phyloP scores from a whole-genome alignment of 176 grass and related monocot genomes.

The Eleusine indica region DNA sequence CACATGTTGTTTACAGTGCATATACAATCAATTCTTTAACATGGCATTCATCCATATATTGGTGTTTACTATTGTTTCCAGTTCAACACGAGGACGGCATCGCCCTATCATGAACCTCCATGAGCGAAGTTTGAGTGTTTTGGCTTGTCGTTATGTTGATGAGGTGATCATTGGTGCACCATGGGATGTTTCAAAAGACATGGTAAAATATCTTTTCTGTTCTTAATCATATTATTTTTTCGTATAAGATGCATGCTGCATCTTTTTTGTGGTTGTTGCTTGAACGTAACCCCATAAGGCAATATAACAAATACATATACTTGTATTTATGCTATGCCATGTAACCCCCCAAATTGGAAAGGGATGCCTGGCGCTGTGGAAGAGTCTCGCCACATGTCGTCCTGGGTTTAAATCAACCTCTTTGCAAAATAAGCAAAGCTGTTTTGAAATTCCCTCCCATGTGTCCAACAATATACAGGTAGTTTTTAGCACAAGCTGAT shows the following conservation, averaged over 20 bases:
- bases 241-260: conserved; percentile 9
- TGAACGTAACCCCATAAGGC: conserved; percentile 34
- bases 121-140: conserved; percentile 93
- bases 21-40: conserved; percentile 12
- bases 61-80: conserved; percentile 42
- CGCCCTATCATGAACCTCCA: conserved; percentile 98
- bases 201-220: conserved; percentile 53
- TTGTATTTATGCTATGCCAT: not conserved
- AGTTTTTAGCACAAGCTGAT: too few relatives aligned
- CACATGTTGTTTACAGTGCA: not conserved
- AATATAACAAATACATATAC: conserved; percentile 6
- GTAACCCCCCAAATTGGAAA: too few relatives aligned
- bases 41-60: not conserved
- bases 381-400: too few relatives aligned
- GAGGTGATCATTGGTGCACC: conserved; percentile 98
- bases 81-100: conserved; percentile 78
- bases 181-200: conserved; percentile 95
- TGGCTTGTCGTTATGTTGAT: conserved; percentile 94
- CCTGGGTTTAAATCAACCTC: too few relatives aligned
- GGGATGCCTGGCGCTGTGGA: too few relatives aligned
- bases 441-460: too few relatives aligned
- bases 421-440: too few relatives aligned
- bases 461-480: too few relatives aligned
- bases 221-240: not conserved
- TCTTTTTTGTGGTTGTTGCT: not conserved